phyloP scores from a whole-genome alignment of 176 grass and related monocot species.

The Oryza longistaminata region DNA sequence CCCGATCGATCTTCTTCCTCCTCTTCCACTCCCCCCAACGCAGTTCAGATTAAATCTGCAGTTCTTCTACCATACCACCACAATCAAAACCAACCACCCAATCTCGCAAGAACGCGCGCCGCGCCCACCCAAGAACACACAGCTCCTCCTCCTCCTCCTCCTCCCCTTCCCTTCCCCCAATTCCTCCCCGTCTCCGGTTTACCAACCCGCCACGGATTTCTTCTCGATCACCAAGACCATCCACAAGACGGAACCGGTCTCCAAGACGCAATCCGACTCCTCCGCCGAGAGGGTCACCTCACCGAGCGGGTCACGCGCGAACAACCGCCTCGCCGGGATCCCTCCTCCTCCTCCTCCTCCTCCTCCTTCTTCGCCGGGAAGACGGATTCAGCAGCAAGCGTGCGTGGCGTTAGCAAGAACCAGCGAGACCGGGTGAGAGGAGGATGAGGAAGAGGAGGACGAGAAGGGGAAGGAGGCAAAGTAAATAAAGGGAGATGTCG shows the following conservation, averaged over 20 bases:
- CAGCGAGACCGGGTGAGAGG: not conserved
- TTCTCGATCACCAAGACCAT: not conserved
- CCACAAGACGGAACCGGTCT: slow-evolving; percentile 38
- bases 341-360: slow-evolving; percentile 20
- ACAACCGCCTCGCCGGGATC: not conserved
- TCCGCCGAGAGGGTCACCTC: slow-evolving; percentile 22
- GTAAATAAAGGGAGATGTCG: slow-evolving; percentile 9
- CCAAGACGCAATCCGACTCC: slow-evolving; percentile 39
- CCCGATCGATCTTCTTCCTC: not conserved
- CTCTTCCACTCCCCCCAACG: slow-evolving; percentile 11
- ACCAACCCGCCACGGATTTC: slow-evolving; percentile 48
- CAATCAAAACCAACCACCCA: slow-evolving; percentile 40
- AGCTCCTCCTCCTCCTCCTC: slow-evolving; percentile 5
- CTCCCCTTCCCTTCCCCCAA: not conserved
- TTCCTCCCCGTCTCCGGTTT: slow-evolving; percentile 17
- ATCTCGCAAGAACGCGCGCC: slow-evolving; percentile 2
- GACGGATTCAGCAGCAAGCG: slow-evolving; percentile 20
- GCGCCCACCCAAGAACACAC: not conserved
- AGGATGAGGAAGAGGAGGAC: not conserved
- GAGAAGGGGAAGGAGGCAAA: not conserved
- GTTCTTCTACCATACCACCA: slow-evolving; percentile 33
- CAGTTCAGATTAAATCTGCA: slow-evolving; percentile 44
- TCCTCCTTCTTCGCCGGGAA: not conserved
- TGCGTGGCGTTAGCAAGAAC: not conserved
- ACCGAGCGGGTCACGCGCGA: not conserved